phyloP scores from a whole-genome alignment of 768 basidiomycete species.

The Symmetrospora coprosmae region DNA sequence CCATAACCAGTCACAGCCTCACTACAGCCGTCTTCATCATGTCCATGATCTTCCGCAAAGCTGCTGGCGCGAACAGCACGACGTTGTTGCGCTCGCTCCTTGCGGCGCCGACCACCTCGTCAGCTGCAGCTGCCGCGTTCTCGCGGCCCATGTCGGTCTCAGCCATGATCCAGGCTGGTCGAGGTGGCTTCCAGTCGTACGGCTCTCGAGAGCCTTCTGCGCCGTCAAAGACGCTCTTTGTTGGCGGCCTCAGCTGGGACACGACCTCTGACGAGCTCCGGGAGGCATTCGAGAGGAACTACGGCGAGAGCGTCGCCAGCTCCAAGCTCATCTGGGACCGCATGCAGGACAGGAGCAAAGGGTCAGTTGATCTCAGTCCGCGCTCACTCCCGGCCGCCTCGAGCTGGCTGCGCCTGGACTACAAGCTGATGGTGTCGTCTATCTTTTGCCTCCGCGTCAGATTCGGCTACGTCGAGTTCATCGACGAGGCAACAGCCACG shows the following conservation, averaged over 20 bases:
- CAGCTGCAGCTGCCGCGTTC: no score
- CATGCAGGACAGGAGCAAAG: slow-evolving; percentile 72
- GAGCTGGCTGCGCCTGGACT: not conserved
- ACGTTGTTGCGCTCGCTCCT: no score
- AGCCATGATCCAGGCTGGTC: no score
- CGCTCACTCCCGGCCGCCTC: not conserved
- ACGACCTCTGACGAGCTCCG: not conserved
- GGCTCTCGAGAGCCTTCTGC: no score
- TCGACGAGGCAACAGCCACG: slow-evolving; percentile 59
- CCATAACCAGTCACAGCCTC: no score
- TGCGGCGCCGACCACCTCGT: no score
- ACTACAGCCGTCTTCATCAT: no score
- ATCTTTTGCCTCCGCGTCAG: slow-evolving; percentile 33
- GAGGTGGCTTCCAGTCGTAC: no score
- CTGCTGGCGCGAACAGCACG: no score
- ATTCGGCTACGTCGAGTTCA: slow-evolving; percentile 87
- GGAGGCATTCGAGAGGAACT: not conserved
- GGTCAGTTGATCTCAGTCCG: not conserved
- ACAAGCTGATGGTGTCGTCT: not conserved
- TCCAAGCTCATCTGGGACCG: slow-evolving; percentile 80
- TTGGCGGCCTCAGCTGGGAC: slow-evolving; percentile 69
- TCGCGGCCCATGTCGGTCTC: no score
- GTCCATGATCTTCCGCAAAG: no score
- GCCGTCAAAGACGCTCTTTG: slow-evolving; percentile 1
- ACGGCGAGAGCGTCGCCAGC: slow-evolving; percentile 27